These are phyloP conservation scores for Fagopyrum tataricum DNA, from an alignment of 148 eudicot genomes.

Conservation along the genomic window DNA sequence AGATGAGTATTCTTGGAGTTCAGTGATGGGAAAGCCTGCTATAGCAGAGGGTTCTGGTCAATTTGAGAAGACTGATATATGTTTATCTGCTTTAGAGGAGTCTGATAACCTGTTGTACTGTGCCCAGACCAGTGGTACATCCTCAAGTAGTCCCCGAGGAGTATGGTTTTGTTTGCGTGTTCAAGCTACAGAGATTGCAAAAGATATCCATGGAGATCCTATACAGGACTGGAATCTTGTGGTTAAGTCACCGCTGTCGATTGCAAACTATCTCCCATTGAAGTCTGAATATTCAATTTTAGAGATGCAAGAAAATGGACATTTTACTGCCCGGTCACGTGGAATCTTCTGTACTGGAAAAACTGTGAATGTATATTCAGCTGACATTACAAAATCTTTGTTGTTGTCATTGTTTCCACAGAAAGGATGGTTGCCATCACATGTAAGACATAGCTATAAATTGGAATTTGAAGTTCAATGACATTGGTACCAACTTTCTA, in stretches of 20 bases:
- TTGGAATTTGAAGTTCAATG: neutral
- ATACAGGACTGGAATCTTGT: slow-evolving; percentile 90
- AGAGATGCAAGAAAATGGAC: slow-evolving; percentile 78
- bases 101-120: slow-evolving; percentile 64
- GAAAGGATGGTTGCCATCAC: slow-evolving; percentile 84
- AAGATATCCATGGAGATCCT: slow-evolving; percentile 74
- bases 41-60: slow-evolving; percentile 31
- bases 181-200: slow-evolving; percentile 82
- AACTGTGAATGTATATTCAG: slow-evolving; percentile 63
- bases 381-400: slow-evolving; percentile 70
- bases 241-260: slow-evolving; percentile 67
- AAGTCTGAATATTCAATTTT: slow-evolving; percentile 78
- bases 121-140: slow-evolving; percentile 49
- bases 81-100: slow-evolving; percentile 57
- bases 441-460: slow-evolving; percentile 34
- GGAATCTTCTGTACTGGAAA: slow-evolving; percentile 80
- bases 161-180: slow-evolving; percentile 75
- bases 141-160: slow-evolving; percentile 51
- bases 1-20: slow-evolving; percentile 76
- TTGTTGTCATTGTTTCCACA: slow-evolving; percentile 82
- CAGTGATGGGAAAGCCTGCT: slow-evolving; percentile 42
- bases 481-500: neutral
- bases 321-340: slow-evolving; percentile 61
- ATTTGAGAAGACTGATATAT: slow-evolving; percentile 41
- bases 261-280: slow-evolving; percentile 82